phyloP scores from a whole-genome alignment of 2,329 filamentous ascomycete genomes.

The Fusarium agapanthi region DNA sequence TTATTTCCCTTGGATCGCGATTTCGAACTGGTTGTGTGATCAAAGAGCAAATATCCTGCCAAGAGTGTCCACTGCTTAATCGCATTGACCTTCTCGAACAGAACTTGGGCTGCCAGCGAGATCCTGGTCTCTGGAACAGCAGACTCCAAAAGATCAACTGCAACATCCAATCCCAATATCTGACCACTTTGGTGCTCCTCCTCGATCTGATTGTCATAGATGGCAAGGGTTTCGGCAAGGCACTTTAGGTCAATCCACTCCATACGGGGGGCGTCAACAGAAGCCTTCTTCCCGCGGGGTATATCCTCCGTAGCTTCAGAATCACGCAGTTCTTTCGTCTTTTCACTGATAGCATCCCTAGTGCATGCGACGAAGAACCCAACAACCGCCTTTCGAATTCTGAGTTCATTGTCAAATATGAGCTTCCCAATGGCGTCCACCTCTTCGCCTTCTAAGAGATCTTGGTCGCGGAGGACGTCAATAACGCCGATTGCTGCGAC shows the following conservation, averaged over 20 bases:
- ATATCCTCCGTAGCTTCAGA: conserved; percentile 77
- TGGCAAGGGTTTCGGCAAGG: conserved; percentile 81
- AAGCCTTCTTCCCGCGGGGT: conserved; percentile 75
- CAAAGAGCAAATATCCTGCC: conserved; percentile 89
- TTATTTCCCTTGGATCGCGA: conserved; percentile 59
- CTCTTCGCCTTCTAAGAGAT: conserved; percentile 89
- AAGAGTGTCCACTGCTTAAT: conserved; percentile 88
- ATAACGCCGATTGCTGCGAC: conserved; percentile 83
- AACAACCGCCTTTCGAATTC: conserved; percentile 87
- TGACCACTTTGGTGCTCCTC: conserved; percentile 63
- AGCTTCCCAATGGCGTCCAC: conserved; percentile 88
- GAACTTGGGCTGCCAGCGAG: conserved; percentile 82
- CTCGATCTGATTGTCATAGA: conserved; percentile 78
- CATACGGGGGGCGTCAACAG: conserved; percentile 77
- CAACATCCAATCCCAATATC: conserved; percentile 58
- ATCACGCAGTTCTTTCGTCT: conserved; percentile 85
- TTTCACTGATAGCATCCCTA: conserved; percentile 79
- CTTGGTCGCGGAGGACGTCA: conserved; percentile 81
- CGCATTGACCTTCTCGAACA: conserved; percentile 84
- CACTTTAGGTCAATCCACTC: conserved; percentile 95
- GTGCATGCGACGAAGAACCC: conserved; percentile 91
- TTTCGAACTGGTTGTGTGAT: conserved; percentile 77
- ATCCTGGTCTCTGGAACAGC: conserved; percentile 80
- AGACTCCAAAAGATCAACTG: conserved; percentile 67
- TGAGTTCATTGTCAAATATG: conserved; percentile 86